Base-by-base conservation (phyloP, 1,284 basidiomycete genomes). In the Tilletia walkeri region DNA sequence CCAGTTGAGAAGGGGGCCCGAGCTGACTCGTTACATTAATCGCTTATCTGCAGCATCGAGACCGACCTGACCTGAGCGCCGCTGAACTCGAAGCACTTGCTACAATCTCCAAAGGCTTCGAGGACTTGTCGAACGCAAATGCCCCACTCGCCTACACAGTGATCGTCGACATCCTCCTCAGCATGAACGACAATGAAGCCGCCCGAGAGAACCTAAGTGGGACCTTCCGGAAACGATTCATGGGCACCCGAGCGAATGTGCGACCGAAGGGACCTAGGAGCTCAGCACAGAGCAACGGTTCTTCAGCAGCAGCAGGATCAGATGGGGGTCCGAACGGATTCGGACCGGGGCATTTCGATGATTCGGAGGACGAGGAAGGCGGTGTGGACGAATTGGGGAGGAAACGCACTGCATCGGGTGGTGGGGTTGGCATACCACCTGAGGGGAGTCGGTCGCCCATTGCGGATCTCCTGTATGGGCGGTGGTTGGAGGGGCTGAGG, bases 391-490 rank as follows among this genome's bases (percentile, higher is more conserved):
- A 73, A 16, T 73, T 72, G 18, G 72, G 50, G 50, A 63, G 59
- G 34, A 36, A 69, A 66, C 59, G 59, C 3, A 63, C 14, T 34
- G 59, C 34, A 7, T 63, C 59, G 20, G 45, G 9, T 10, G 65
- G 47, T 4, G 24, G 41, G 1, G 47, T 39, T 12, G 34, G 4
- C 10, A 36, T n/a, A 49, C 48, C 12, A 24, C 24, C 48, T 2
- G 76, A 77, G 54, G 77, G 80, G 41, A 77, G 84, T 39, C 77
- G 86, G 65, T 86, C 86, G 73, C 93, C 94, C 1, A 94, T 98
- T 50, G 91, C 94, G 20, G 94, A 97, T 82, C 87, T 98, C 75
- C 86, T 98, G 38, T 98, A 97, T 83, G 91, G 95, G 87, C 89
- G 95, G 65, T 98, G 95, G 95, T 86, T 97, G 36, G 93, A 97